Evolutionary conservation across 2,329 filamentous ascomycete genomes (phyloP), one percentile per base, ranked within the genome.

Genomic region (Dryadomyces quercivorus): DNA sequence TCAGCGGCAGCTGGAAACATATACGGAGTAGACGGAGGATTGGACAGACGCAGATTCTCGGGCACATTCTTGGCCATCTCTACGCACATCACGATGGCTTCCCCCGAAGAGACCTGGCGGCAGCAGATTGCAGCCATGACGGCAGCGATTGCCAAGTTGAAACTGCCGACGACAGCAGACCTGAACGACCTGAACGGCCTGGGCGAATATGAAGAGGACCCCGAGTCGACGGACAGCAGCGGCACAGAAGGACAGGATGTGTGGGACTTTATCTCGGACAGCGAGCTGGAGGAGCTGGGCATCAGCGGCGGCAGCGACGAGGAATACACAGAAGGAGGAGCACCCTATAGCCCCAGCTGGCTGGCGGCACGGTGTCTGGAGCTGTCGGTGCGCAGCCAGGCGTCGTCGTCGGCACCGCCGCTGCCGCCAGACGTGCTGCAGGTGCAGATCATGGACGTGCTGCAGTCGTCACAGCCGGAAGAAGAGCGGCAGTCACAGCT

Each of bases 401-500:
- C 0, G 71, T 38, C 45, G 21, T 95, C 21, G 78, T 46, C 52
- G 12, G 36, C 48, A 7, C n/a, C 48, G 12, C n/a, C 52, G 21
- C 48, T 57, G 22, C 55, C 85, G 38, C 70, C 83, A 1, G 75
- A 78, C 21, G 82, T 86, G n/a, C 76, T 97, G 44, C 77, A 86
- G 59, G 80, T 85, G 54, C 90, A 96, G 66, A 80, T 97, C 40
- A 70, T 82, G 43, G 85, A 87, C 5, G 75, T 92, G 3, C 69
- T 98, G 40, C 77, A 77, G 8, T 87, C 88, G 5, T 70, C 72
- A n/a, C 71, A 67, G 47, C 76, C 80, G 36, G 86, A 95, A 56
- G 88, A 95, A 56, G 89, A 95, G 67, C 73, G 97, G n/a, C 92
- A 97, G 67, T 91, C 90, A 64, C 82, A 85, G 44, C 76, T 98